Percentiles rank a stretch among this genome's conserved stretches.
Conservation (phyloP, 768 basidiomycete genomes). For the Mycena rosella region DNA sequence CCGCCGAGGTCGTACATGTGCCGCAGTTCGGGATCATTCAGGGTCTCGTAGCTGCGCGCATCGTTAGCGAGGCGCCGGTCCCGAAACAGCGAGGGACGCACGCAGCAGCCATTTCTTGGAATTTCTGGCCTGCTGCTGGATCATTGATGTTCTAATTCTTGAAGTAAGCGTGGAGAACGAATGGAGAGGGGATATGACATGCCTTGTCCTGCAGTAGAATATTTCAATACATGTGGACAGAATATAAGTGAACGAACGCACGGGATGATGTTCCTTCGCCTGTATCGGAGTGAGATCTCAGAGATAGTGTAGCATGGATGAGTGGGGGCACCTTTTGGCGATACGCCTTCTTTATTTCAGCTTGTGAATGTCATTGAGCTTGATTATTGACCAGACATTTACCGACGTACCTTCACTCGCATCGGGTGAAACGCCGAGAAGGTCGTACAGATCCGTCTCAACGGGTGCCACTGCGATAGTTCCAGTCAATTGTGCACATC, state of each 20-base stretch:
- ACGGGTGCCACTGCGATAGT: slow-evolving; percentile 61
- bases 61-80: slow-evolving; percentile 16
- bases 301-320: slow-evolving; percentile 31
- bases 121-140: slow-evolving; percentile 83
- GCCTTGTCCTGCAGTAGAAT: slow-evolving; percentile 73
- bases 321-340: slow-evolving; percentile 80
- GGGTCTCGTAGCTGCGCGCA: slow-evolving; percentile 78
- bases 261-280: slow-evolving; percentile 92
- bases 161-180: background rate
- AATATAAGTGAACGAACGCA: slow-evolving; percentile 51
- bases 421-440: slow-evolving; percentile 77
- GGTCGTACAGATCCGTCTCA: slow-evolving; percentile 88
- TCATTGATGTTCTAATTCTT: slow-evolving; percentile 84
- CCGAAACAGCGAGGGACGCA: slow-evolving; percentile 54
- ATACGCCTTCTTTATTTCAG: slow-evolving; percentile 95
- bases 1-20: slow-evolving; percentile 82
- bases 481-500: background rate
- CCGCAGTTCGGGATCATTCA: slow-evolving; percentile 77
- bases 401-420: slow-evolving; percentile 76
- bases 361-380: slow-evolving; percentile 54
- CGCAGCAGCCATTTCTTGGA: slow-evolving; percentile 93
- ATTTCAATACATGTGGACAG: slow-evolving; percentile 20
- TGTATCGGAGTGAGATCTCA: slow-evolving; percentile 48
- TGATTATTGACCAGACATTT: slow-evolving; percentile 10
- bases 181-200: slow-evolving; percentile 23